Evolutionary conservation across 768 basidiomycete species (phyloP).

Genomic region (Naganishia antarctica): DNA sequence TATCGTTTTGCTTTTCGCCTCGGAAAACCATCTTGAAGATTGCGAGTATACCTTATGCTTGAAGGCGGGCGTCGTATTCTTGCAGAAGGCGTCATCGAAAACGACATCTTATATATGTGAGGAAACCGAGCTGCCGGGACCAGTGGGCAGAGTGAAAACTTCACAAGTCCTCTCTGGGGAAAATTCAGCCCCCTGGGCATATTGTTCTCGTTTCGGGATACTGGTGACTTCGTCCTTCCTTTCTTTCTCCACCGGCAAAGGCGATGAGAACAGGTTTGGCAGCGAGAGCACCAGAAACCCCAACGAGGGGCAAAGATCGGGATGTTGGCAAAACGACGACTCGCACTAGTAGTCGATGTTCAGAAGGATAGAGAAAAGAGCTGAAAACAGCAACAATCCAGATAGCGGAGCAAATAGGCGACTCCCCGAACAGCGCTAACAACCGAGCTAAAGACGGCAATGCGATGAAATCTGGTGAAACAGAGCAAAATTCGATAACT

Average conservation of each 20-base stretch:
- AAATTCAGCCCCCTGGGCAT: not conserved
- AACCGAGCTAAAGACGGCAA: slow-evolving; percentile 17
- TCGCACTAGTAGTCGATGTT: slow-evolving; percentile 8
- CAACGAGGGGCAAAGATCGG: slow-evolving; percentile 17
- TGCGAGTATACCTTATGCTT: not conserved
- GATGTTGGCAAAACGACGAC: not conserved
- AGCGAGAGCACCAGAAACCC: not conserved
- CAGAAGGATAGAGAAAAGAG: too few relatives aligned
- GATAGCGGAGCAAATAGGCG: too few relatives aligned
- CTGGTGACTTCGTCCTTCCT: slow-evolving; percentile 17
- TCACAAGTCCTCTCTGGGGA: not conserved
- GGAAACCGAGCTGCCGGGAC: not conserved
- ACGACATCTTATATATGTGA: not conserved
- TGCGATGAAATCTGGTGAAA: slow-evolving; percentile 2
- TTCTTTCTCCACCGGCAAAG: not conserved
- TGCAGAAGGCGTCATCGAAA: too few relatives aligned
- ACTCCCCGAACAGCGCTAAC: not conserved
- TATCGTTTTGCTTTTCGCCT: slow-evolving; percentile 11
- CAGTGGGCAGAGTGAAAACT: slow-evolving; percentile 7
- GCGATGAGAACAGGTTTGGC: not conserved
- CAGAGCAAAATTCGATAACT: too few relatives aligned
- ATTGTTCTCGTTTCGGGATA: slow-evolving; percentile 6
- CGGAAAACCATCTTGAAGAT: slow-evolving; percentile 4
- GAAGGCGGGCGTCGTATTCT: too few relatives aligned
- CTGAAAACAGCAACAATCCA: too few relatives aligned